Evolutionary conservation across 2,329 filamentous ascomycete species (phyloP).

Genomic region (Samsoniella hepiali): DNA sequence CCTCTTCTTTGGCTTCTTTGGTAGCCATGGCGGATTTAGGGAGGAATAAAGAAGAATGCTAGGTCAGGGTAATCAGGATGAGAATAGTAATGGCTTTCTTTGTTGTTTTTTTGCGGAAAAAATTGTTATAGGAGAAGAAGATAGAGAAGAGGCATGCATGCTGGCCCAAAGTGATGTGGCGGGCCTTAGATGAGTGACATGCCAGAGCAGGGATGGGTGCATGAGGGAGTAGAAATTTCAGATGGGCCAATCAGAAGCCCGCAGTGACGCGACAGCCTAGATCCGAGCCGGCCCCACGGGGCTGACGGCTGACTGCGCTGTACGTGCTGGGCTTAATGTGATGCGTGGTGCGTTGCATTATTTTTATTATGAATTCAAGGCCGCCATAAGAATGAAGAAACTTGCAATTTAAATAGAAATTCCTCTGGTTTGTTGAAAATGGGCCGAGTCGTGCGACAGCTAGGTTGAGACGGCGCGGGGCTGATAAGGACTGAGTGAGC

Average conservation of each 20-base stretch:
- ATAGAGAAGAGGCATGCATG: neutral
- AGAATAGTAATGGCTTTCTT: too few species aligned
- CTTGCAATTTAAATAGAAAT: too few species aligned
- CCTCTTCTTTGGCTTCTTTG: neutral
- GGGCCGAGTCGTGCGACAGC: too few species aligned
- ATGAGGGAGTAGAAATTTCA: conserved; percentile 6
- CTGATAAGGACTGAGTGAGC: too few species aligned
- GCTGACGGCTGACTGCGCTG: neutral
- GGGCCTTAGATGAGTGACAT: neutral
- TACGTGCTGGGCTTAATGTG: too few species aligned
- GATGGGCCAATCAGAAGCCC: neutral
- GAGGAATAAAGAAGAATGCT: too few species aligned
- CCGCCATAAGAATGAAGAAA: too few species aligned
- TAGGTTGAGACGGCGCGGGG: too few species aligned
- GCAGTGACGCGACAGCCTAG: conserved; percentile 11
- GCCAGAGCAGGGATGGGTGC: neutral
- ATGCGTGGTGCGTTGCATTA: neutral
- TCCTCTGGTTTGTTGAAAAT: too few species aligned
- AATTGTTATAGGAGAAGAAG: neutral
- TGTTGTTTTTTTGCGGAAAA: neutral
- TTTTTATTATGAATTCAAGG: too few species aligned
- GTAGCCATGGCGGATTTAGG: neutral
- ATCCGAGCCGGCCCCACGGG: neutral
- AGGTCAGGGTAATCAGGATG: too few species aligned
- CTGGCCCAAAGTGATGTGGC: too few species aligned